Evolutionary conservation across 1,284 basidiomycete species (phyloP), one percentile per base, ranked within the genome.

Genomic region (Sanghuangporus sanghuang): DNA sequence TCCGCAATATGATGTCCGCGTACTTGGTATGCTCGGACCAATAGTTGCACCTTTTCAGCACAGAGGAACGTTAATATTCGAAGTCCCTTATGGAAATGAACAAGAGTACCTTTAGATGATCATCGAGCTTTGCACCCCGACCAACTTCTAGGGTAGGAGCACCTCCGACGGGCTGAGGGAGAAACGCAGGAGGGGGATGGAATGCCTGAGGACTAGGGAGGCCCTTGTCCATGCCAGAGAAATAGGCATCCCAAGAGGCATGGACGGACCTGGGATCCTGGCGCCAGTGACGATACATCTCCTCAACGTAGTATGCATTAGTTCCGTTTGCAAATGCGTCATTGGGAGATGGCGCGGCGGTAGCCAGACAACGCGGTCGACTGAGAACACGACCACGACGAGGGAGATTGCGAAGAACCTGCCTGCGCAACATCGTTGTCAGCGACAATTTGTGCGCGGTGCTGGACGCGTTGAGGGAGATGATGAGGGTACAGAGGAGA

Each of bases 21-120:
- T 36, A 99, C 96, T 87, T 99, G 96, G 79, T 97, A 99, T 6
- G 97, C 96, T 69, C 96, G 91, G 64, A 98, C 94, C 67, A 98
- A 87, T 39, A 98, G 84, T 90, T 98, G 96, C 23, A 95, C 89
- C 95, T 97, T 61, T 54, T 57, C 36, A 68, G 56, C 7, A 67
- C 49, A 59, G 2, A 44, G n/a, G 42, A n/a, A 44, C 12, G 49
- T 27, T 11, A 27, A 39, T 44, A 54, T 14, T 12, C 3, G 4
- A 18, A 6, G 42, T 44, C 18, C 18, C 12, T 44, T 44, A 44
- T 44, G 42, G n/a, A 16, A 49, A 16, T 49, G 48, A 16, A 21
- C n/a, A 39, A 2, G 67, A 79, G 62, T 66, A 93, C 95, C 84
- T 98, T 99, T 68, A 99, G 79, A 78, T 98, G 96, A 73, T 96